Evolutionary conservation across 2,329 filamentous ascomycete genomes (phyloP).

Genomic region (Fusarium sp.): DNA sequence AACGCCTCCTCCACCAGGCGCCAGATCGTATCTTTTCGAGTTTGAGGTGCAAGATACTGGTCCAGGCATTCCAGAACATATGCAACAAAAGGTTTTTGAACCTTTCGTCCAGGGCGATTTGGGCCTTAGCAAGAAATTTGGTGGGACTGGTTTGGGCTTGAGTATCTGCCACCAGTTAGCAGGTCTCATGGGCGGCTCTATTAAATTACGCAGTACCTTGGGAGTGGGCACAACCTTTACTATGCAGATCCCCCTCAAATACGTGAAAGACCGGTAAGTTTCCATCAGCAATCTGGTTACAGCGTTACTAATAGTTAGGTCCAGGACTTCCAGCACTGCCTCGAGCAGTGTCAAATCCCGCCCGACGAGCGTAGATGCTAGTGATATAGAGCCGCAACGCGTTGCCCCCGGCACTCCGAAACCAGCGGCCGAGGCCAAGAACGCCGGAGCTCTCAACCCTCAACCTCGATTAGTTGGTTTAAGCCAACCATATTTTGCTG

Average conservation of each 20-base stretch:
- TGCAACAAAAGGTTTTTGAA: constrained; percentile 89
- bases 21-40: constrained; percentile 80
- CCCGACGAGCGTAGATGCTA: constrained; percentile 61
- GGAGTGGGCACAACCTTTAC: constrained; percentile 85
- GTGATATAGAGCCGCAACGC: constrained; percentile 56
- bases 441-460: constrained; percentile 66
- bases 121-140: constrained; percentile 88
- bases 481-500: constrained; percentile 83
- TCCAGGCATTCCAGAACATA: constrained; percentile 82
- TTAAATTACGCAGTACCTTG: constrained; percentile 77
- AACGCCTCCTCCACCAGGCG: constrained; percentile 71
- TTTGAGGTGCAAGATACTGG: constrained; percentile 92
- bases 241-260: constrained; percentile 84
- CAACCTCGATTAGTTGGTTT: constrained; percentile 86
- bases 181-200: constrained; percentile 82
- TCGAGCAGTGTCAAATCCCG: constrained; percentile 67
- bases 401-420: constrained; percentile 45
- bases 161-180: constrained; percentile 92
- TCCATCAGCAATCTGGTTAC: no score
- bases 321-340: constrained; percentile 66
- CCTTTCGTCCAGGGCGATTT: constrained; percentile 95
- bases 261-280: constrained; percentile 71
- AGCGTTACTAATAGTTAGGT: constrained; percentile 32
- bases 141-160: constrained; percentile 87
- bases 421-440: constrained; percentile 48